Evolutionary conservation across 2,329 filamentous ascomycete species (phyloP), one percentile per base, ranked within the genome.

Genomic region (Fusarium brachygibbosum): DNA sequence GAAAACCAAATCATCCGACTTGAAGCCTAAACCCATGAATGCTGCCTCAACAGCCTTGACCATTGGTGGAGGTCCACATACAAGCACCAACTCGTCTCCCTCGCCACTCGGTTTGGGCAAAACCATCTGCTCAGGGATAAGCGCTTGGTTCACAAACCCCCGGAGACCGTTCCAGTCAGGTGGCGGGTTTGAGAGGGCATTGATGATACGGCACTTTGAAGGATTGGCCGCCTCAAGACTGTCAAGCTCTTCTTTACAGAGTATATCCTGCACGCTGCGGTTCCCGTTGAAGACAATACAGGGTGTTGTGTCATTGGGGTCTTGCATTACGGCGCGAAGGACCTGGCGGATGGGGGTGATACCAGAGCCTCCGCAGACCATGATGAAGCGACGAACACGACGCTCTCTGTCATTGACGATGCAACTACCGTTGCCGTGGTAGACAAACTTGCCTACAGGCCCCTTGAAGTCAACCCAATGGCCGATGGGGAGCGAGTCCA

Each of bases 321-420:
- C 88, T 45, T 45, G 50, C 52, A 73, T 64, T 17, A 97, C 87
- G 0, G 92, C 91, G 9, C 92, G 84, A 53, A 97, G 82, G 5
- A 97, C 92, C 75, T 96, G 92, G 76, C 90, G 96, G 68, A 97
- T 92, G 0, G 94, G 94, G n/a, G 94, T 97, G 74, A 98, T 91
- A 1, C 94, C 94, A n/a, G 88, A 93, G 8, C 94, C 94, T 16
- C 87, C 94, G 72, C 93, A 96, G 32, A 97, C 89, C 93, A 97
- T 97, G 76, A 92, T 83, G 78, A 97, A 93, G 14, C 85, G 86
- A 53, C 85, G 86, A 2, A 97, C 86, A 0, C 72, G 79, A 12
- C 90, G 82, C 59, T 83, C 77, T 21, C 82, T 84, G 0, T 86
- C 86, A 32, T 87, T 87, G 41, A 97, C 80, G 1, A 81, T 75